These are phyloP conservation scores for Punctularia strigosozonata DNA, from an alignment of 768 basidiomycete species.

Conservation along the genomic window DNA sequence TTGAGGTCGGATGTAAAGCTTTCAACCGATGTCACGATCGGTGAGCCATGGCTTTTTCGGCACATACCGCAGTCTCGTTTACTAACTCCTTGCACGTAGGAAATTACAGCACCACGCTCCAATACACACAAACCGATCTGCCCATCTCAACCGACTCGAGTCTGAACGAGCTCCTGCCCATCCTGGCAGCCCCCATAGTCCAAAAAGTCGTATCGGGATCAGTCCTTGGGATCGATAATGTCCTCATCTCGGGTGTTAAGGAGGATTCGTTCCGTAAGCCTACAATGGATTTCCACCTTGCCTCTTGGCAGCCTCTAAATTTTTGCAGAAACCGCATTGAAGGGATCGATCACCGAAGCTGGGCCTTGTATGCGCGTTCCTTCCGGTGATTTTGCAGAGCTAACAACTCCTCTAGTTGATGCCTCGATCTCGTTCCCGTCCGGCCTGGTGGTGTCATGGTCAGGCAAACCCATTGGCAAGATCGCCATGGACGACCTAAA, in stretches of 20 bases:
- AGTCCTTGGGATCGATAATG: constrained; percentile 44
- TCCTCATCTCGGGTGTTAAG: constrained; percentile 48
- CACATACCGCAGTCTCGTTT: not conserved
- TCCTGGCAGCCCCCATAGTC: constrained; percentile 65
- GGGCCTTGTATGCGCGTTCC: constrained; percentile 48
- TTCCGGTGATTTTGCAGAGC: not conserved
- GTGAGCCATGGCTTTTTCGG: constrained; percentile 16
- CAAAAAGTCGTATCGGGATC: constrained; percentile 56
- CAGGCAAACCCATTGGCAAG: constrained; percentile 40
- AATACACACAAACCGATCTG: constrained; percentile 46
- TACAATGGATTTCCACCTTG: constrained; percentile 1
- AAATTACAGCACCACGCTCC: constrained; percentile 48
- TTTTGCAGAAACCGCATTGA: constrained; percentile 34
- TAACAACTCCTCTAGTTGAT: constrained; percentile 31
- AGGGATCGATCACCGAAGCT: constrained; percentile 54
- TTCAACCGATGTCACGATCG: constrained; percentile 43
- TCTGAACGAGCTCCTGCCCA: constrained; percentile 51
- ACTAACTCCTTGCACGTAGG: constrained; percentile 22
- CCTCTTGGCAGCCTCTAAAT: not conserved
- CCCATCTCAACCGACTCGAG: constrained; percentile 49
- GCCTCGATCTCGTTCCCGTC: constrained; percentile 53
- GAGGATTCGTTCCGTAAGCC: constrained; percentile 44
- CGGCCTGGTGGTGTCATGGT: constrained; percentile 53
- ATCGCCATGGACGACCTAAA: constrained; percentile 49
- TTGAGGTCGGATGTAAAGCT: constrained; percentile 51